A percentile compares a stretch with the other conserved stretches of the same genome.
These are phyloP conservation scores for Phytophthora cactorum DNA, from an alignment of 352 stramenopile species.

Conservation along the genomic window DNA sequence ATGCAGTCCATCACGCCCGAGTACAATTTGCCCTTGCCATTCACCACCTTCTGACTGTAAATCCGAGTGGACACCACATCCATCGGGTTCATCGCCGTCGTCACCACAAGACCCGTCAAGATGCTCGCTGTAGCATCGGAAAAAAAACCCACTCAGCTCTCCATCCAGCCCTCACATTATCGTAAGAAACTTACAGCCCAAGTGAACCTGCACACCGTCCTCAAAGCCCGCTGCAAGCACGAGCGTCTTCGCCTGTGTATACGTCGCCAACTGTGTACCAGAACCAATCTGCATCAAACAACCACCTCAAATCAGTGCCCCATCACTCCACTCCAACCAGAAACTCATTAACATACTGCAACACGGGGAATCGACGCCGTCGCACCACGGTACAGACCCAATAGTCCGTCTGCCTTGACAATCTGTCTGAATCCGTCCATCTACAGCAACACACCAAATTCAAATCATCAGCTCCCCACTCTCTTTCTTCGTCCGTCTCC, in stretches of 20 bases:
- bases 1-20: conserved; percentile 78
- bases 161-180: background rate
- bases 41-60: conserved; percentile 89
- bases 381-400: conserved; percentile 77
- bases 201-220: conserved; percentile 77
- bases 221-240: conserved; percentile 78
- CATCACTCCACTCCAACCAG: background rate
- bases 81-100: conserved; percentile 89
- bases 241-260: conserved; percentile 84
- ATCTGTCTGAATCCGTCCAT: conserved; percentile 85
- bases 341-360: conserved; percentile 48
- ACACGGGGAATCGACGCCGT: conserved; percentile 80
- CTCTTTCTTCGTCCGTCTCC: background rate
- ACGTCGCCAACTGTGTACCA: conserved; percentile 83
- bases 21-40: conserved; percentile 87
- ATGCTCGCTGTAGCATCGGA: conserved; percentile 60
- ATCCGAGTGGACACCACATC: conserved; percentile 88
- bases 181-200: conserved; percentile 61
- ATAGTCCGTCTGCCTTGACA: conserved; percentile 68
- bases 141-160: conserved; percentile 7
- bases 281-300: conserved; percentile 70
- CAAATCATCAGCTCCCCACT: conserved; percentile 6
- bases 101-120: conserved; percentile 80
- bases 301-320: conserved; percentile 8
- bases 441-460: conserved; percentile 32